Base-by-base conservation (phyloP, 768 basidiomycete genomes). In the Collybiopsis confluens region DNA sequence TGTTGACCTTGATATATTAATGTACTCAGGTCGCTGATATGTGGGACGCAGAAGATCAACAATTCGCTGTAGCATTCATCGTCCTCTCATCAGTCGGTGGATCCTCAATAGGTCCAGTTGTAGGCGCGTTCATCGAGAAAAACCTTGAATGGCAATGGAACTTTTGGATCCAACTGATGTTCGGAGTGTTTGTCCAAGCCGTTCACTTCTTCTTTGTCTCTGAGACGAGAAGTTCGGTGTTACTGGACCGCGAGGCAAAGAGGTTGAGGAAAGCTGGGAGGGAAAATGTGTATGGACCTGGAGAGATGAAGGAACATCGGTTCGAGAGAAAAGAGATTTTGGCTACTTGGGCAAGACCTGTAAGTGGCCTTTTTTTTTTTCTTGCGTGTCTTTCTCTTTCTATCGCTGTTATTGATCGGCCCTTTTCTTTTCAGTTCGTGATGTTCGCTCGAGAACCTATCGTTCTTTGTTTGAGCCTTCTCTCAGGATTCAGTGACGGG, bases 21-120 rank as follows among this genome's bases (percentile, higher is more conserved):
- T n/a, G n/a, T 9, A 46, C 18, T 20, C 11, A 46, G 45, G 54
- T 55, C 18, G 55, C 55, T 11, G 55, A 56, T 37, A 56, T 56
- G 55, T 56, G 55, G 55, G 55, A 56, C 28, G 11, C 48, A 10
- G 55, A 56, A n/a, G 41, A 56, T 15, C 55, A 56, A 38, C 55
- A 56, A 24, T 56, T 50, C 24, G 55, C 55, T 27, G 49, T 56
- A n/a, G 49, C 48, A n/a, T 56, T 56, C 49, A 56, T 56, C n/a
- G 55, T 56, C 10, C 21, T 56, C 11, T 56, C 55, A 6, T 56
- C 55, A 6, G 55, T 56, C 20, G 55, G 48, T 18, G 55, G 55
- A 3, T 56, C 55, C 21, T 48, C 49, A 18, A 50, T 56, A 13
- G 55, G 55, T 4, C 55, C 55, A 16, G 55, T 56, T 16, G 55